These are phyloP conservation scores for Xylariomycetidae sp. DNA, from an alignment of 2,329 filamentous ascomycete species.

Conservation along the genomic window DNA sequence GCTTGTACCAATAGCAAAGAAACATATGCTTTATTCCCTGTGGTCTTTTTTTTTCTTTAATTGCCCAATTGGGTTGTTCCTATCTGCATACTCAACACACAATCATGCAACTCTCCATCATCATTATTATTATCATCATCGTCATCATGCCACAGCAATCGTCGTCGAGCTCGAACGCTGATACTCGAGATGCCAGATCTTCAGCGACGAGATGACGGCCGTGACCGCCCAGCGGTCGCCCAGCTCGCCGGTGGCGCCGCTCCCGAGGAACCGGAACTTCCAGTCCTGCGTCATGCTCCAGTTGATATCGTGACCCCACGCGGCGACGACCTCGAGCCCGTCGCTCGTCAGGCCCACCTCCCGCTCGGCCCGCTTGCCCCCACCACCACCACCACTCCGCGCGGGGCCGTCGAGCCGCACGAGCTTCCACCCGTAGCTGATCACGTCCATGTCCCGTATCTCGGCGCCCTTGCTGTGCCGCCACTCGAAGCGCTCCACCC, in stretches of 20 bases:
- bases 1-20: no score
- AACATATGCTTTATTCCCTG: no score
- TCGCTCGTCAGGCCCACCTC: conserved; percentile 12
- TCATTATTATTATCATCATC: no score
- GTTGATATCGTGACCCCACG: conserved; percentile 11
- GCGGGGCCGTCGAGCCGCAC: conserved; percentile 11
- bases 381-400: conserved; percentile 1
- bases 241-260: conserved; percentile 16
- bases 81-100: no score
- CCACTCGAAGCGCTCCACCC: conserved; percentile 23
- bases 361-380: conserved; percentile 5
- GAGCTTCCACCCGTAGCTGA: conserved; percentile 19
- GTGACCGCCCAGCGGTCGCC: conserved; percentile 16
- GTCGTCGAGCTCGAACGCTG: no score
- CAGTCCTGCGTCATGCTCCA: conserved; percentile 15
- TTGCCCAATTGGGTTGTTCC: no score
- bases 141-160: no score
- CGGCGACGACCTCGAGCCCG: conserved; percentile 19
- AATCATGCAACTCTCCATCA: no score
- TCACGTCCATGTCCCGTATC: conserved; percentile 10
- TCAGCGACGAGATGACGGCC: conserved; percentile 15
- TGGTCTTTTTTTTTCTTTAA: no score
- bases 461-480: conserved; percentile 16
- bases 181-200: conserved; percentile 14
- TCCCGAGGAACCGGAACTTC: conserved; percentile 18